Base-by-base conservation (phyloP, 257 asterid species). In the Gynochthodes officinalis region DNA sequence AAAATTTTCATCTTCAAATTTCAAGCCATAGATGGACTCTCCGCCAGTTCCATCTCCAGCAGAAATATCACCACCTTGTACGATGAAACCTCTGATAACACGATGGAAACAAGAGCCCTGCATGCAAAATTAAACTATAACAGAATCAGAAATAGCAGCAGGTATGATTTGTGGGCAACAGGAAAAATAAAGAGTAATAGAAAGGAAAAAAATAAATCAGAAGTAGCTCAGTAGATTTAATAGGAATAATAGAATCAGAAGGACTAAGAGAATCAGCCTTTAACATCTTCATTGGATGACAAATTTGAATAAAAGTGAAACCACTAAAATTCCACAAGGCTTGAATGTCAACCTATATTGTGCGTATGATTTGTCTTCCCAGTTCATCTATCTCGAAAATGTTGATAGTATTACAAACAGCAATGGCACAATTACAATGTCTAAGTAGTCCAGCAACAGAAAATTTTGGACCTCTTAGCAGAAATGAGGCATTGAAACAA, bases 31-130 rank as follows among this genome's bases (percentile, higher is more conserved):
- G 32, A 83, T 83, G 40, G 84, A 77, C 46, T 83, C 86, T 40
- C 84, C 86, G 3, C 86, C 81, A 28, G 80, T 70, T 63, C 79
- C 86, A 13, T 76, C 67, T 54, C 86, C 82, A 32, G 78, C 76
- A 49, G 82, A 76, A 43, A 77, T 75, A 42, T 82, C 86, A 37
- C 86, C 86, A 35, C 80, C 84, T 62, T 80, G 78, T 30, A 79
- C 54, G 75, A 77, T 74, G 43, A 61, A 70, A 33, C 84, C 78
- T 70, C 84, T 79, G 13, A 79, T 25, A 43, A 82, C 74, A 58
- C 74, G 84, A 76, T 82, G 82, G 53, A 82, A 79, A 61, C 82
- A 69, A 61, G 72, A 53, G n/a, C 86, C 86, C 86, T 82, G 80
- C 61, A 64, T 48, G 30, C 59, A 60, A 64, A 25, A 10, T 21